These are phyloP conservation scores for Malassezia dermatis DNA, from an alignment of 1,284 basidiomycete species.

Conservation along the genomic window DNA sequence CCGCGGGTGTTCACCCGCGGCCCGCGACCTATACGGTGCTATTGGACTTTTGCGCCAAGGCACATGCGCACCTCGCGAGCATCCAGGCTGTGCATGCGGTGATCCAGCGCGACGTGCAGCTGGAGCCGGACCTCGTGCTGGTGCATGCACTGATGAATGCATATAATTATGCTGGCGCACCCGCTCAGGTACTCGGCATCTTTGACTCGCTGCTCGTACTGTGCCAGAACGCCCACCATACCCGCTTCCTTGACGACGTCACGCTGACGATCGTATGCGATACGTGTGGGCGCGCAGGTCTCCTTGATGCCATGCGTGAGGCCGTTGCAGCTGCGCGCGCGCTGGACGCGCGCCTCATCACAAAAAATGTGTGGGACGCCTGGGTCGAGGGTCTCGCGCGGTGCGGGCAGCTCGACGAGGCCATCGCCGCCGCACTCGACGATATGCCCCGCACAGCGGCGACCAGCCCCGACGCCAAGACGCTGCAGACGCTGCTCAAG, in stretches of 20 bases:
- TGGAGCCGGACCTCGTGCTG: conserved; percentile 64
- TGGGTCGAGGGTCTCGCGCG: conserved; percentile 82
- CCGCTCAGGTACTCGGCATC: conserved; percentile 61
- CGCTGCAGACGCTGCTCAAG: conserved; percentile 47
- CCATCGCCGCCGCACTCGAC: conserved; percentile 57
- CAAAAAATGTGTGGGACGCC: conserved; percentile 58
- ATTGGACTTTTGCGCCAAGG: conserved; percentile 52
- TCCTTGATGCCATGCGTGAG: conserved; percentile 19
- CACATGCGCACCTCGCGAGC: conserved; percentile 19
- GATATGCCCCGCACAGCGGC: conserved; percentile 53
- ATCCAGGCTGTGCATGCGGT: conserved; percentile 65
- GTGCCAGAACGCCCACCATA: conserved; percentile 1
- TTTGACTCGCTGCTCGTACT: conserved; percentile 62
- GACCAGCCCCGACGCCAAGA: conserved; percentile 32
- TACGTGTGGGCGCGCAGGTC: conserved; percentile 60
- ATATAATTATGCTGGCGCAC: conserved; percentile 66
- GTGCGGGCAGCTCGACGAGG: conserved; percentile 59
- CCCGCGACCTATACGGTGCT: conserved; percentile 63
- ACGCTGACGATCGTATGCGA: conserved; percentile 75
- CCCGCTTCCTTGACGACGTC: conserved; percentile 54
- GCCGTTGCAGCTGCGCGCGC: conserved; percentile 17
- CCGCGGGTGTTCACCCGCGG: conserved; percentile 56
- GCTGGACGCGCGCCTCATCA: conserved; percentile 50
- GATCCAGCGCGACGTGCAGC: conserved; percentile 63
- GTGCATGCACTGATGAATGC: conserved; percentile 83